Conservation (phyloP, 768 basidiomycete species). For the Coprinopsis cinerea region DNA sequence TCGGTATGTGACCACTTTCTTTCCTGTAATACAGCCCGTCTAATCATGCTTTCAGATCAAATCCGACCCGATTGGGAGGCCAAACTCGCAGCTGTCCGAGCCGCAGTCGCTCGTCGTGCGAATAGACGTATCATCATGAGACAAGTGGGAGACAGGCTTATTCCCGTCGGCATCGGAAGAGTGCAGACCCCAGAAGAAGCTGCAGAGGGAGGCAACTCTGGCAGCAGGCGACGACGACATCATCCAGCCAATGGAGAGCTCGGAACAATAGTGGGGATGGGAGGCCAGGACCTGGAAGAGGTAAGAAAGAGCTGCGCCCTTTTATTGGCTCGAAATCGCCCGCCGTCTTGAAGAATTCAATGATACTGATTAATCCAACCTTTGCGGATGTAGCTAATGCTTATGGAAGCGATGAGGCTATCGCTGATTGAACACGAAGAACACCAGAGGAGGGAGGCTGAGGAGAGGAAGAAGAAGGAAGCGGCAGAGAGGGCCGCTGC, state of each 20-base stretch:
- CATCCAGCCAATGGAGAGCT: constrained; percentile 46
- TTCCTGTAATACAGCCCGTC: background rate
- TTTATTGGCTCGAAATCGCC: background rate
- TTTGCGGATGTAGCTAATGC: constrained; percentile 65
- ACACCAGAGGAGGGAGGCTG: constrained; percentile 73
- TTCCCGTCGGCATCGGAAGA: constrained; percentile 91
- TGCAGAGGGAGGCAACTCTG: constrained; percentile 32
- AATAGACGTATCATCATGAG: constrained; percentile 97
- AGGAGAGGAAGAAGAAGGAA: constrained; percentile 56
- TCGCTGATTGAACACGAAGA: constrained; percentile 94
- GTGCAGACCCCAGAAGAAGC: constrained; percentile 62
- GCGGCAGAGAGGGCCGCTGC: constrained; percentile 32
- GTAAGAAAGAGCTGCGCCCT: constrained; percentile 37
- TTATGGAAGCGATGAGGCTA: constrained; percentile 98
- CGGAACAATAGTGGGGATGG: constrained; percentile 67
- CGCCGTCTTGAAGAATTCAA: constrained; percentile 4
- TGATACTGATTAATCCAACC: background rate
- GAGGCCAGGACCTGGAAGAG: constrained; percentile 90
- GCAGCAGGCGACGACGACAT: constrained; percentile 54
- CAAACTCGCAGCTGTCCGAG: constrained; percentile 89
- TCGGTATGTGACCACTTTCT: constrained; percentile 44
- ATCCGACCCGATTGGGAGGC: constrained; percentile 98
- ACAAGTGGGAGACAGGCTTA: constrained; percentile 93
- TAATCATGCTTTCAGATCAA: constrained; percentile 53
- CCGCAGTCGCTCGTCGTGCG: constrained; percentile 92